phyloP scores from a whole-genome alignment of 495 filamentous ascomycete species.

The Aspergillus egyptiacus region DNA sequence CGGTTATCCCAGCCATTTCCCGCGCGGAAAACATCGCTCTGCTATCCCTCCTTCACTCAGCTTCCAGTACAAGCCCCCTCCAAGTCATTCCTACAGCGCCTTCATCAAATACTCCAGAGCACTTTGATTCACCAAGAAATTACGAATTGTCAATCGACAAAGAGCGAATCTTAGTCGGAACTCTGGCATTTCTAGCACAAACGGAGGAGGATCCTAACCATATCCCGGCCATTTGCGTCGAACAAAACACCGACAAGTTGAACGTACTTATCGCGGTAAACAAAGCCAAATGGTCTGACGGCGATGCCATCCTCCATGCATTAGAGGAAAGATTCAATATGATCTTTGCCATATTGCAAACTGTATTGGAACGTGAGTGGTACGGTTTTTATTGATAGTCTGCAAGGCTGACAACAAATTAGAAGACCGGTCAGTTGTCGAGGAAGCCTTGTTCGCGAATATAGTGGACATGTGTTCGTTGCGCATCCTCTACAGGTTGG shows the following conservation, averaged over 20 bases:
- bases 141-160: not conserved
- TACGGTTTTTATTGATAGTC: not conserved
- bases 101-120: no score
- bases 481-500: slow-evolving; percentile 3
- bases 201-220: slow-evolving; percentile 1
- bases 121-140: not conserved
- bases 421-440: no score
- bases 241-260: not conserved
- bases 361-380: slow-evolving; percentile 4
- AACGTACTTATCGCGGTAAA: slow-evolving; percentile 11
- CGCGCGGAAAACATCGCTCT: no score
- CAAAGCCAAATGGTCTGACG: slow-evolving; percentile 5
- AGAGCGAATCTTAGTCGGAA: not conserved
- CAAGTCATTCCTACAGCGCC: no score
- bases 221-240: slow-evolving; percentile 9
- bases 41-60: no score
- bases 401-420: not conserved
- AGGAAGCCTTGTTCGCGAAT: not conserved
- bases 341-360: slow-evolving; percentile 10
- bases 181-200: slow-evolving; percentile 12
- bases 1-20: no score
- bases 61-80: no score
- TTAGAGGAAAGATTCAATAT: slow-evolving; percentile 5
- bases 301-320: not conserved
- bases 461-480: slow-evolving; percentile 12